phyloP scores from a whole-genome alignment of 495 filamentous ascomycete genomes.

The Penicillium robsamsonii region DNA sequence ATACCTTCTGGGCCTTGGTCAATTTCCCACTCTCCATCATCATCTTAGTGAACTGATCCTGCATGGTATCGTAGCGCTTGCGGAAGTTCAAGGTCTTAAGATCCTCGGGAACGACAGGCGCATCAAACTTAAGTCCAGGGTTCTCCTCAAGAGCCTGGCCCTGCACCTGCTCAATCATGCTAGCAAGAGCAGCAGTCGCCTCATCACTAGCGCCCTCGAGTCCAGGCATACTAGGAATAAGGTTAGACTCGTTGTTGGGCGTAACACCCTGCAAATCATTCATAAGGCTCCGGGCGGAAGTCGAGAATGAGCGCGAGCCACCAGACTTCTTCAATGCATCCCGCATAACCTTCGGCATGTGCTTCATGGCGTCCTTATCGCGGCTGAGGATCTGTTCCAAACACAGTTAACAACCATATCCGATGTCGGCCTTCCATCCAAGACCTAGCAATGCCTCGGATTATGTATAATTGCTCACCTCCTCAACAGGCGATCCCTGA shows the following conservation, averaged over 20 bases:
- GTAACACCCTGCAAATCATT: conserved; percentile 24
- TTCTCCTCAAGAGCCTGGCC: conserved; percentile 29
- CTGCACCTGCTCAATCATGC: conserved; percentile 40
- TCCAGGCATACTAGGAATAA: not conserved
- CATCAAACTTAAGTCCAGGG: conserved; percentile 68
- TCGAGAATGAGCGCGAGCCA: conserved; percentile 59
- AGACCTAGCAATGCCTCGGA: not conserved
- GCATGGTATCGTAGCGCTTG: conserved; percentile 74
- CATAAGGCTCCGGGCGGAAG: conserved; percentile 42
- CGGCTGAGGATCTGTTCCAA: conserved; percentile 58
- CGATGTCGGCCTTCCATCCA: not conserved
- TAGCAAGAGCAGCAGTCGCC: conserved; percentile 36
- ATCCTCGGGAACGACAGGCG: conserved; percentile 61
- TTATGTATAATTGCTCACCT: conserved; percentile 44
- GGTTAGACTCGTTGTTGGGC: conserved; percentile 10
- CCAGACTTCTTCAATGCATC: conserved; percentile 49
- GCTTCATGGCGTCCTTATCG: conserved; percentile 59
- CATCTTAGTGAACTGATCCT: conserved; percentile 83
- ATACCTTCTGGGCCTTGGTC: conserved; percentile 75
- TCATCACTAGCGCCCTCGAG: conserved; percentile 17
- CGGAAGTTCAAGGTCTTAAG: conserved; percentile 58
- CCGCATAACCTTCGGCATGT: conserved; percentile 67
- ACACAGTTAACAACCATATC: not conserved
- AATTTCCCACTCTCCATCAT: conserved; percentile 89
- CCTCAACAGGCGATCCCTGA: conserved; percentile 63